Evolutionary conservation across 1,139 yeast genomes (phyloP), one percentile per base, ranked within the genome.

Genomic region (Spathaspora sp.): DNA sequence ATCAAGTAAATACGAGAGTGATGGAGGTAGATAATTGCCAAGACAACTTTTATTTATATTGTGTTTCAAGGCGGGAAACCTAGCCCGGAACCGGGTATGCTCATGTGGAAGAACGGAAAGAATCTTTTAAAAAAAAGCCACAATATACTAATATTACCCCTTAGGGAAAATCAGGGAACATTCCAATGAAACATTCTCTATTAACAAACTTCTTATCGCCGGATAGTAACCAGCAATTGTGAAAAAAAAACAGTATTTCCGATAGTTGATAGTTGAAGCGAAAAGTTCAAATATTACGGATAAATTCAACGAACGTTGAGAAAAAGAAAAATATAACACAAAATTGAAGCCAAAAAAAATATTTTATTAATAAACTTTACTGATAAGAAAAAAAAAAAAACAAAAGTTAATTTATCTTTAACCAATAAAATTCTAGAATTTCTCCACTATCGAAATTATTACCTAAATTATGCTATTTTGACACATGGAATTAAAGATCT

Each of bases 351-450:
- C 17, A n/a, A 18, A 36, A 36, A 18, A 36, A 18, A 18, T 16
- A 7, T 36, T 39, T 26, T 20, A 7, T 20, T 10, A 13, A 17
- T 25, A 15, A 15, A 20, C 36, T 20, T 15, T n/a, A 31, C 25
- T 41, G 36, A 31, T 13, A 41, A 20, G 18, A 31, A 29, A 29
- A 29, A 31, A 13, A 11, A n/a, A 26, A 26, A 13, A 13, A 13
- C n/a, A n/a, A n/a, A 20, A 20, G 23, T 20, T 20, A 20, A 20
- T 20, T 26, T 20, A 31, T 41, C 38, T 38, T 38, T 25, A 38
- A 15, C 40, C 38, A 41, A 41, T 41, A 16, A 31, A 41, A 34
- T 7, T 16, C 20, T 18, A 23, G 24, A 2, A 26, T 39, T 39
- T 9, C 4, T 2, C 7, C 15, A 13, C 16, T 31, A 31, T 31